Base-by-base conservation (phyloP, 345 rosid genomes). In the Rhodomyrtus tomentosa region DNA sequence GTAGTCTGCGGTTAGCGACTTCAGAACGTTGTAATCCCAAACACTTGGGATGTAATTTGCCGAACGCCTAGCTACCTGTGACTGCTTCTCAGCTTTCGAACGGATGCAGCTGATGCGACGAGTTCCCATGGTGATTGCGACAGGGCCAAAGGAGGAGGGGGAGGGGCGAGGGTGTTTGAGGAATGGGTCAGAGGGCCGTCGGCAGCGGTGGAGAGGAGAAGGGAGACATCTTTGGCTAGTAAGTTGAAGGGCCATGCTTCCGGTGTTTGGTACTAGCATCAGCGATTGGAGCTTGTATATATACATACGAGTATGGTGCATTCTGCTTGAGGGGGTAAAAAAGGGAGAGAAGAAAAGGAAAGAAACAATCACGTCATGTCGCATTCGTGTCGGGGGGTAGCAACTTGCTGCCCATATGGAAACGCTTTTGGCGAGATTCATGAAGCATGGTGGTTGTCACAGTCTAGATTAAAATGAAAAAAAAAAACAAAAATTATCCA, bases 41-140 rank as follows among this genome's bases (percentile, higher is more conserved):
- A 59, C 73, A 59, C 40, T 68, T 55, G 8, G 88, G 86, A n/a
- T 89, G 85, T 76, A 84, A 86, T 55, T 85, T 84, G 3, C 42
- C 25, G 22, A 20, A 84, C 86, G 51, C 87, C 73, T 27, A 13
- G 62, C 15, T 83, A 55, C 12, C 50, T 56, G 38, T 85, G 85
- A 27, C 36, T 45, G 38, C 68, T 56, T 56, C 32, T 58, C 20
- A 1, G 72, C 5, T 27, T n/a, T 58, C 20, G 9, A 16, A 58
- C 27, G 14, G 14, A 58, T 0, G 10, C 38, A 14, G 38, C 21
- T 59, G 10, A 59, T 29, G 21, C 73, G 0, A 10, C 73, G 0
- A 59, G 29, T 29, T 29, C 38, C 38, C 10, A 14, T 10, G 0
- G 38, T 59, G 38, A 8, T 27, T 59, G 73, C 21, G 21, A 59